These are phyloP conservation scores for Nicotiana noctiflora DNA, from an alignment of 257 asterid genomes.

Conservation along the genomic window DNA sequence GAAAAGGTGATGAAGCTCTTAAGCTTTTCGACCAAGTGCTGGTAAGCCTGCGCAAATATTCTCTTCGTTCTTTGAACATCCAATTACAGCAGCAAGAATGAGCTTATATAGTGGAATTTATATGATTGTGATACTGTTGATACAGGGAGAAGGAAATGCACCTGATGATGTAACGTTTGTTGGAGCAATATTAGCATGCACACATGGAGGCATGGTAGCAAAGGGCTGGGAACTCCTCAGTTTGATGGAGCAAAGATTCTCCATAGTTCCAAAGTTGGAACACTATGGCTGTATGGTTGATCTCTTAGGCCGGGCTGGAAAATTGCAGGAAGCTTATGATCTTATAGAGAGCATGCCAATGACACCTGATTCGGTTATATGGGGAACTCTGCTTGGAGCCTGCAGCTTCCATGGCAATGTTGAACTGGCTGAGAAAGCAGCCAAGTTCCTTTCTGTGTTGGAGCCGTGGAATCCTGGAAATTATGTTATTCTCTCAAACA, in stretches of 20 bases:
- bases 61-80: background rate
- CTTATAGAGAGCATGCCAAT: conserved; percentile 63
- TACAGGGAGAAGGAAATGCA: conserved; percentile 42
- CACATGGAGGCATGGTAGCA: conserved; percentile 73
- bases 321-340: conserved; percentile 51
- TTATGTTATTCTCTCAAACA: conserved; percentile 79
- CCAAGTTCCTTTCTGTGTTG: conserved; percentile 42
- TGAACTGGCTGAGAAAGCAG: conserved; percentile 66
- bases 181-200: conserved; percentile 73
- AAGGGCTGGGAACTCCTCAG: conserved; percentile 48
- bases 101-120: background rate
- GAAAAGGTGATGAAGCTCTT: conserved; percentile 57
- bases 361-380: conserved; percentile 77
- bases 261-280: conserved; percentile 30
- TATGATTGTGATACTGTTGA: conserved; percentile 11
- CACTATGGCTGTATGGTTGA: conserved; percentile 66
- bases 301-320: conserved; percentile 77
- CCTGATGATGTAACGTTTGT: conserved; percentile 91
- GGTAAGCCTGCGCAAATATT: conserved; percentile 31
- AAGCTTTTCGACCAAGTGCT: conserved; percentile 49
- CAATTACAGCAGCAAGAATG: background rate
- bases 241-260: conserved; percentile 33
- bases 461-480: conserved; percentile 85
- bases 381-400: conserved; percentile 83
- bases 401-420: conserved; percentile 78